Evolutionary conservation across 768 basidiomycete genomes (phyloP), one percentile per base, ranked within the genome.

Genomic region (Hericium coralloides): DNA sequence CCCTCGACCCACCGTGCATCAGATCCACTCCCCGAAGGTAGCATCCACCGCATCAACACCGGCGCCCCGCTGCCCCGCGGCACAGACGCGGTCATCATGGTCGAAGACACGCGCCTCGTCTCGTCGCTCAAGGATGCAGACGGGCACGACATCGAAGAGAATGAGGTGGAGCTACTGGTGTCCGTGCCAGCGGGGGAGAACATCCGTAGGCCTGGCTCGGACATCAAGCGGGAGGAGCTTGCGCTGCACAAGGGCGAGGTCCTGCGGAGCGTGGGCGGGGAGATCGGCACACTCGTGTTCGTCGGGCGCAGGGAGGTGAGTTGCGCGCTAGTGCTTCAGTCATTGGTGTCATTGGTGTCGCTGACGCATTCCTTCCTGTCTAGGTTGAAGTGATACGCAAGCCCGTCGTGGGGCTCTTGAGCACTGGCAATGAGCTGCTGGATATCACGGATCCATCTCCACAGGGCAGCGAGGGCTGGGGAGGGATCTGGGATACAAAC

Each of bases 61-160:
- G 92, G 92, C 6, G 87, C 81, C 0, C 88, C 90, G 0, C 72
- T 95, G 2, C 92, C 92, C 2, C 67, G 70, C 0, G 91, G 88
- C 4, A 69, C 85, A 7, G 85, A 94, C 65, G 73, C 89, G 0
- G 85, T 93, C 2, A 84, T 95, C 68, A 95, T 94, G 92, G 92
- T 95, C 18, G 92, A 95, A 70, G 92, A 95, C 67, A 95, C 92
- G 0, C 79, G 81, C 56, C 76, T 95, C 7, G 74, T 82, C n/a
- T 81, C 81, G 2, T 78, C 80, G 1, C 59, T 70, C 54, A 68
- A 72, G 50, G 73, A 74, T 31, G 63, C 65, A 3, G 67, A 72
- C 18, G 71, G 72, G 17, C 61, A 68, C 37, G 72, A 77, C 58
- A 71, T 74, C 2, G 92, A 94, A 65, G 92, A 95, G 68, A 73